These are phyloP conservation scores for Serendipita sp. DNA, from an alignment of 768 basidiomycete genomes.

Conservation along the genomic window DNA sequence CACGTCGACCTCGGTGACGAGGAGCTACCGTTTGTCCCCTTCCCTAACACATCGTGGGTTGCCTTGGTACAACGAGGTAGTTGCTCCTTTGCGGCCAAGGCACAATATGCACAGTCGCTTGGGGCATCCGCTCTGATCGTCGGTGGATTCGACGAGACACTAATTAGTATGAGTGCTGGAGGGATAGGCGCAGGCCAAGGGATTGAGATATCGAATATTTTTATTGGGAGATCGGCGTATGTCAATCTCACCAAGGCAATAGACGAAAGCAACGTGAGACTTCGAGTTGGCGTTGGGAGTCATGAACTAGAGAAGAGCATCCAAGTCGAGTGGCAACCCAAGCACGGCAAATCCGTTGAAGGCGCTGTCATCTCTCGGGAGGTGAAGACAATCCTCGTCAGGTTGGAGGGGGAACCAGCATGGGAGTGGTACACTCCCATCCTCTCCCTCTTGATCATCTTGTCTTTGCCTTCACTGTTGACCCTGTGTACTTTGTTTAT, in stretches of 20 bases:
- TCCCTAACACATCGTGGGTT: slow-evolving; percentile 43
- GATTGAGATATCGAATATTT: not conserved
- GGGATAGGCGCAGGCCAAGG: not conserved
- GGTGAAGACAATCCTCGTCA: slow-evolving; percentile 11
- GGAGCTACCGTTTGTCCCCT: not conserved
- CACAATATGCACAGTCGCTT: slow-evolving; percentile 45
- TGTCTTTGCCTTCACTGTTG: slow-evolving; percentile 77
- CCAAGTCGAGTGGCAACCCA: not conserved
- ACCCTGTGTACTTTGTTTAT: slow-evolving; percentile 80
- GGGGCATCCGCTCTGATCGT: slow-evolving; percentile 87
- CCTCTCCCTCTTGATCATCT: slow-evolving; percentile 69
- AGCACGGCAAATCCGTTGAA: not conserved
- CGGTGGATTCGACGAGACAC: slow-evolving; percentile 33
- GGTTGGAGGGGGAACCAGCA: slow-evolving; percentile 22
- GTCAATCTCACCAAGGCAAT: not conserved
- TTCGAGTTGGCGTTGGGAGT: not conserved
- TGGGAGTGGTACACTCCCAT: slow-evolving; percentile 93
- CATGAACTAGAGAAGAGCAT: not conserved
- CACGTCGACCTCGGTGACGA: not conserved
- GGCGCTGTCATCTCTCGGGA: not conserved
- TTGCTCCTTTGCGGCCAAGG: slow-evolving; percentile 82
- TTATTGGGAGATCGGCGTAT: not conserved
- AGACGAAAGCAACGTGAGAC: not conserved
- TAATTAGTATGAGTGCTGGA: slow-evolving; percentile 1
- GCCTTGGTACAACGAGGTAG: slow-evolving; percentile 78